Evolutionary conservation across 352 stramenopile genomes (phyloP), one percentile per base, ranked within the genome.

Genomic region (Blastocystis sp.): DNA sequence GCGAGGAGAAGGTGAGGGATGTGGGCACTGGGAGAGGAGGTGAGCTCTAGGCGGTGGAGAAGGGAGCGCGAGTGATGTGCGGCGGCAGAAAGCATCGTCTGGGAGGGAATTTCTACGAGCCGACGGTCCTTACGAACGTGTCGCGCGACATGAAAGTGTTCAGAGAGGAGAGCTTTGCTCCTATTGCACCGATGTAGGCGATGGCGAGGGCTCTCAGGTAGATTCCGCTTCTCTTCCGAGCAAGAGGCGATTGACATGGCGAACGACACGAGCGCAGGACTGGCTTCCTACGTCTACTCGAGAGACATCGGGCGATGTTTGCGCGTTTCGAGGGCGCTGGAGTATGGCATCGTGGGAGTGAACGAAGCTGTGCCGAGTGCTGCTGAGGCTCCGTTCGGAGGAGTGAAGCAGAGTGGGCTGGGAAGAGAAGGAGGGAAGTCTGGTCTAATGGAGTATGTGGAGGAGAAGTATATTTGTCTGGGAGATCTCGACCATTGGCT

Each of bases 141-240:
- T 91, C 94, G 39, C 92, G 93, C 11, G 91, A 93, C 16, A 98
- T 99, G 93, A 92, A 91, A 45, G 92, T 97, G 11, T 94, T 96
- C 91, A 92, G 91, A 69, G 92, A 97, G 90, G 96, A 99, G 92
- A 98, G 95, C 30, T 99, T 99, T 91, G 97, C 96, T 6, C 97
- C 97, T 2, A 92, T 99, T 64, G 94, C 96, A 26, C 92, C 95
- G 47, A 92, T 99, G 11, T 68, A 30, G 26, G 59, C 11, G n/a
- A 68, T 2, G 37, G 59, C 24, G 20, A 37, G 0, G 59, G 11
- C 11, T 68, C 3, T 39, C 20, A 24, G 11, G 59, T 68, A 68
- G 59, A 68, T 94, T 94, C 68, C 94, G 93, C 56, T 99, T 99
- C 92, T 91, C 94, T 30, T 95, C 91, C 4, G 96, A 98, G 81